These are phyloP conservation scores for Epichloe gansuensis DNA, from an alignment of 2,329 filamentous ascomycete species.

Conservation along the genomic window DNA sequence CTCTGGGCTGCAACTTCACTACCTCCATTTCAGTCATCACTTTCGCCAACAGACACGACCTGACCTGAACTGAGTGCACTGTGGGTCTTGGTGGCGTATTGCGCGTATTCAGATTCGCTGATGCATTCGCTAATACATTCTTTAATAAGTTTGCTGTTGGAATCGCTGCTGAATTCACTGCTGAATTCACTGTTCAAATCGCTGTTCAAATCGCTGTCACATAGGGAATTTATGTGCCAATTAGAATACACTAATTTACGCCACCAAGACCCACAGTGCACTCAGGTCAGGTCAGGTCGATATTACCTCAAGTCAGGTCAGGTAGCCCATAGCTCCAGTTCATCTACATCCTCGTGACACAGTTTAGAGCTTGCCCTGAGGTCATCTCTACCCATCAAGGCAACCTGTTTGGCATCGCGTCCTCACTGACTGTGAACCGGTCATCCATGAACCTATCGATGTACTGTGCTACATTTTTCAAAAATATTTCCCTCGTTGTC, in stretches of 20 bases:
- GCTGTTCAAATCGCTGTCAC: too few relatives aligned
- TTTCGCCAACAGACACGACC: not conserved
- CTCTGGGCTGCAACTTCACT: not conserved
- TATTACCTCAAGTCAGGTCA: too few relatives aligned
- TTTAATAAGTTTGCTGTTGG: too few relatives aligned
- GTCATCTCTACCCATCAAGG: not conserved
- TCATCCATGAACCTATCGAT: not conserved
- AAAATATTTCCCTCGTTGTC: not conserved
- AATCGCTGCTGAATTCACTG: too few relatives aligned
- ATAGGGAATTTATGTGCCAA: too few relatives aligned
- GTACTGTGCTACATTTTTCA: not conserved
- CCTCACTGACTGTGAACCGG: not conserved
- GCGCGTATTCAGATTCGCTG: too few relatives aligned
- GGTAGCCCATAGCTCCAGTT: not conserved
- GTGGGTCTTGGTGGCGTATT: fast-evolving
- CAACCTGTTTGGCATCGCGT: not conserved
- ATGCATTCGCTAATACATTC: too few relatives aligned
- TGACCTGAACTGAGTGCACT: too few relatives aligned
- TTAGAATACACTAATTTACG: too few relatives aligned
- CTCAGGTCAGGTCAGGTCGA: too few relatives aligned
- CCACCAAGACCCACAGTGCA: too few relatives aligned
- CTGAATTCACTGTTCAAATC: too few relatives aligned
- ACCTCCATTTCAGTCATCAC: not conserved
- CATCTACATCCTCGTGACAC: not conserved
- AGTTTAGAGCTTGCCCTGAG: not conserved